Evolutionary conservation across 2,329 filamentous ascomycete genomes (phyloP).

Genomic region (Talaromyces piceae): DNA sequence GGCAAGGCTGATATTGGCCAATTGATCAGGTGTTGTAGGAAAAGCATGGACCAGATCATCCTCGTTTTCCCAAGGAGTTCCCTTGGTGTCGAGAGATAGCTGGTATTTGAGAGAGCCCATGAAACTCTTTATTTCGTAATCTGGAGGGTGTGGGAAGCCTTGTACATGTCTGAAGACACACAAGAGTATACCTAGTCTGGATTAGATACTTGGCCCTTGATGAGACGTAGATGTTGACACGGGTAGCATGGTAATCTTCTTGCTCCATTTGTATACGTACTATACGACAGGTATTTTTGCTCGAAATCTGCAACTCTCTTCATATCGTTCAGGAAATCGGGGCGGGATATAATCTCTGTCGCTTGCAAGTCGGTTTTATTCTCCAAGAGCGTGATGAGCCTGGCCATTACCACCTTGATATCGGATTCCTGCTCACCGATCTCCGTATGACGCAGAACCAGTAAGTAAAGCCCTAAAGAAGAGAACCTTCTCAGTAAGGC

Average conservation of each 20-base stretch:
- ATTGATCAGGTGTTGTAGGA: background rate
- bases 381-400: background rate
- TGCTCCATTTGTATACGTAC: too few relatives aligned
- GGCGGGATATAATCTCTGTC: background rate
- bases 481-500: conserved; percentile 3
- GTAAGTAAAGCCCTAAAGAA: background rate
- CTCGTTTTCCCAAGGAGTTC: background rate
- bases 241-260: background rate
- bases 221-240: background rate
- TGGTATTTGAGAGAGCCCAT: background rate
- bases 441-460: background rate
- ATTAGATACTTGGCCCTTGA: background rate
- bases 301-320: too few relatives aligned
- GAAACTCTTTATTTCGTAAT: background rate
- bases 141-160: background rate
- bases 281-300: too few relatives aligned
- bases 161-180: background rate
- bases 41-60: conserved; percentile 1
- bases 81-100: background rate
- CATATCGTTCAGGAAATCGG: too few relatives aligned
- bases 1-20: background rate
- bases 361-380: background rate
- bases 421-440: background rate
- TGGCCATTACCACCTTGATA: background rate
- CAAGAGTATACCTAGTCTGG: background rate